phyloP scores from a whole-genome alignment of 2,329 filamentous ascomycete species.

The Ambrosiella cleistominuta region DNA sequence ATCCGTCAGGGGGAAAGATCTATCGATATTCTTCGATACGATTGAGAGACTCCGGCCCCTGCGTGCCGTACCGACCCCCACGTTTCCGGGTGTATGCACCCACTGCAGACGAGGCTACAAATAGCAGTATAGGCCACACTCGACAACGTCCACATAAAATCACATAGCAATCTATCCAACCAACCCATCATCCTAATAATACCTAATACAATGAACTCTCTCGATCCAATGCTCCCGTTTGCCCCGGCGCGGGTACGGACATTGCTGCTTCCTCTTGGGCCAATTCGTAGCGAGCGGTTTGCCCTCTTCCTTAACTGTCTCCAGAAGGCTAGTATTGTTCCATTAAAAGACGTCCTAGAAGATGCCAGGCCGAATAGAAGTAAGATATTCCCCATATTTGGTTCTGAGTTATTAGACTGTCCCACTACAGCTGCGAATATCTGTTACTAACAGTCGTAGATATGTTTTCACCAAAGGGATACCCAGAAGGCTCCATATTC shows the following conservation, averaged over 20 bases:
- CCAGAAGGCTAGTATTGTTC: constrained; percentile 61
- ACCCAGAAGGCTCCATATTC: constrained; percentile 68
- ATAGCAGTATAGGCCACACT: background rate
- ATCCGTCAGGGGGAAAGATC: no score
- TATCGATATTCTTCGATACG: no score
- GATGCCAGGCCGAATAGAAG: constrained; percentile 74
- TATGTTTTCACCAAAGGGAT: constrained; percentile 84
- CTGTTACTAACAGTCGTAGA: constrained; percentile 30
- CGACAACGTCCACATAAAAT: background rate
- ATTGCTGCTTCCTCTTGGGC: constrained; percentile 70
- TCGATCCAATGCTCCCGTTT: constrained; percentile 78
- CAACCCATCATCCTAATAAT: constrained; percentile 17
- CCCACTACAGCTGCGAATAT: background rate
- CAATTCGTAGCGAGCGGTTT: constrained; percentile 69
- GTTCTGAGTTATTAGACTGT: background rate
- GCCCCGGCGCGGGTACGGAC: constrained; percentile 82
- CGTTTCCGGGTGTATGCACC: no score
- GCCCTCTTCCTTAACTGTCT: constrained; percentile 60
- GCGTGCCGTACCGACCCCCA: no score
- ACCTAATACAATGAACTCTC: constrained; percentile 46
- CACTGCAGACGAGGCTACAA: background rate
- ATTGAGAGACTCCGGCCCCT: no score
- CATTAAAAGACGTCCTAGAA: constrained; percentile 70
- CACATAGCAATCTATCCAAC: background rate
- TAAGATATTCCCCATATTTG: constrained; percentile 26